phyloP scores from a whole-genome alignment of 73 alveolate genomes.

The Durusdinium trenchii region DNA sequence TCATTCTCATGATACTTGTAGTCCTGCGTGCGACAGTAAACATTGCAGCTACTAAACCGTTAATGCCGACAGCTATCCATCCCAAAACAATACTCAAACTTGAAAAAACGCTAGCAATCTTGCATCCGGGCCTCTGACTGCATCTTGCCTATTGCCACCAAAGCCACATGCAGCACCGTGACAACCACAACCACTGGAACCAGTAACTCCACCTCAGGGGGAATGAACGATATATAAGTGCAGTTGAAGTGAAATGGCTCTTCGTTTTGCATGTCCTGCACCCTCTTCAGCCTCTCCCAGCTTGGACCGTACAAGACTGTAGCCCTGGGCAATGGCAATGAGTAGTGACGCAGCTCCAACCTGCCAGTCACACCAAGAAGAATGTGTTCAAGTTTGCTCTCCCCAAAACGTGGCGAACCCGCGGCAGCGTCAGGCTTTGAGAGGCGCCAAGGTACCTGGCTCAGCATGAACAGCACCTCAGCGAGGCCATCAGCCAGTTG shows the following conservation, averaged over 20 bases:
- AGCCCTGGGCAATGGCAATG: slow-evolving; percentile 94
- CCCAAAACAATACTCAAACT: not conserved
- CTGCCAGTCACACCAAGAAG: not conserved
- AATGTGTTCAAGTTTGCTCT: not conserved
- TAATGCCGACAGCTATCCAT: not conserved
- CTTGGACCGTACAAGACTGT: slow-evolving; percentile 61
- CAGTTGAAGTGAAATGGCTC: too few species aligned
- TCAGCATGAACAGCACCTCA: slow-evolving; percentile 84
- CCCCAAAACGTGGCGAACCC: not conserved
- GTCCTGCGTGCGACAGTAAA: slow-evolving; percentile 18
- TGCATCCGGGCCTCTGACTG: slow-evolving; percentile 62
- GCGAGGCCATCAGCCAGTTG: slow-evolving; percentile 78
- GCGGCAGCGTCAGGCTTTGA: not conserved
- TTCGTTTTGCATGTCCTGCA: too few species aligned
- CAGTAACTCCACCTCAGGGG: slow-evolving; percentile 45
- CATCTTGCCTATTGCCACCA: slow-evolving; percentile 64
- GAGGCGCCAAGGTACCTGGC: slow-evolving; percentile 8
- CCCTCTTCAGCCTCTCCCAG: slow-evolving; percentile 61
- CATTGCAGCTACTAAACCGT: not conserved
- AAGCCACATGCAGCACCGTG: slow-evolving; percentile 65
- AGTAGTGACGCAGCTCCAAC: slow-evolving; percentile 72
- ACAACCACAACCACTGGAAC: slow-evolving; percentile 78
- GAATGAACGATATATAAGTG: too few species aligned
- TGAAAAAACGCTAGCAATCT: not conserved
- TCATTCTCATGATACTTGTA: slow-evolving; percentile 88